Percentiles rank a stretch among this genome's conserved stretches.
Conservation (phyloP, 192 early-diverging fungal genomes). For the Backusella macrospora region DNA sequence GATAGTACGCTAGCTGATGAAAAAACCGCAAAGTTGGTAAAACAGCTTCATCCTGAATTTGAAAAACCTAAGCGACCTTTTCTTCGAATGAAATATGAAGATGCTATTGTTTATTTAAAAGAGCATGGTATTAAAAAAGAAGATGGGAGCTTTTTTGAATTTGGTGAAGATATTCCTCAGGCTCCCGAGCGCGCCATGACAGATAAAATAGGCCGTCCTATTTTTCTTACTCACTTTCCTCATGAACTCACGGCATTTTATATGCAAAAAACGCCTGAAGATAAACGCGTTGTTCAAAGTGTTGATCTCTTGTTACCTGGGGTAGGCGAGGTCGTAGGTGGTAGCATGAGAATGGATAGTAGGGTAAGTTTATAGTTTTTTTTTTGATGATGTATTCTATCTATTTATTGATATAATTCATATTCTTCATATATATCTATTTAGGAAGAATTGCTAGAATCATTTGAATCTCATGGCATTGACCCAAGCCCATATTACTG, state of each 20-base stretch:
- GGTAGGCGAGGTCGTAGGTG: conserved; percentile 98
- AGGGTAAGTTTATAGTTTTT: conserved; percentile 46
- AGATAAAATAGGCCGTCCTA: conserved; percentile 92
- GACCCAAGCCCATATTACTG: conserved; percentile 98
- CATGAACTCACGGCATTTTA: conserved; percentile 98
- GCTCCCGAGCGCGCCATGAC: conserved; percentile 98
- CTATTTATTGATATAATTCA: not conserved
- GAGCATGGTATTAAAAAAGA: conserved; percentile 87
- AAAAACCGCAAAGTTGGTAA: conserved; percentile 67
- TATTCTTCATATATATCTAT: not conserved
- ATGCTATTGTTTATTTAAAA: conserved; percentile 95
- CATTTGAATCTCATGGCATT: conserved; percentile 57
- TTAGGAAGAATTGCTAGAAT: conserved; percentile 41
- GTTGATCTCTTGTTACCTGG: conserved; percentile 98
- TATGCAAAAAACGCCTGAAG: conserved; percentile 91
- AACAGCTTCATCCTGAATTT: conserved; percentile 93
- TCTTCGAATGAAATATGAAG: conserved; percentile 92
- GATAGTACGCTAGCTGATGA: conserved; percentile 80
- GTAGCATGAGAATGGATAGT: conserved; percentile 95
- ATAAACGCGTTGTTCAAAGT: conserved; percentile 87
- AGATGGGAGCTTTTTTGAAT: conserved; percentile 87
- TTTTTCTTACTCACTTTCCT: conserved; percentile 95
- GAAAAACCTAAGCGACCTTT: conserved; percentile 85
- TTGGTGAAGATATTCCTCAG: conserved; percentile 99
- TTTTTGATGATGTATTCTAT: not conserved